These are phyloP conservation scores for Reticulascus tulasneorum DNA, from an alignment of 2,329 filamentous ascomycete species.

Conservation along the genomic window DNA sequence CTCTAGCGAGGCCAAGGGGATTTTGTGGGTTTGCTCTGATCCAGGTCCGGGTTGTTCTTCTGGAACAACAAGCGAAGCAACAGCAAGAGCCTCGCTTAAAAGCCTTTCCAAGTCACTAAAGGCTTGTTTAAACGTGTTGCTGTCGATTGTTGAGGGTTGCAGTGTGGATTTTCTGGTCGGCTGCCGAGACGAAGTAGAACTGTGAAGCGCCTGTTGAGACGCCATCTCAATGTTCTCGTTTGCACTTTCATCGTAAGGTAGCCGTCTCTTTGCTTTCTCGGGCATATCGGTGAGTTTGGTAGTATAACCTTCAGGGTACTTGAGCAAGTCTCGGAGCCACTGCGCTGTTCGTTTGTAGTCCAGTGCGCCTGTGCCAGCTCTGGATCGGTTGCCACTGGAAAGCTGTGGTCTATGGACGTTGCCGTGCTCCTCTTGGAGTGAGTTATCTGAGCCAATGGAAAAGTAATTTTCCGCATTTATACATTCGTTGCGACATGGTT, in stretches of 20 bases:
- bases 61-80: slow-evolving; percentile 36
- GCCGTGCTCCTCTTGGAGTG: slow-evolving; percentile 1
- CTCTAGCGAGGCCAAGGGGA: too few relatives aligned
- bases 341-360: slow-evolving; percentile 28
- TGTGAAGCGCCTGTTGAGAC: too few relatives aligned
- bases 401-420: slow-evolving; percentile 1
- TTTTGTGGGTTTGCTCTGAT: too few relatives aligned
- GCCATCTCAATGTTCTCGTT: background rate
- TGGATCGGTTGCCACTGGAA: slow-evolving; percentile 19
- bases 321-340: slow-evolving; percentile 29
- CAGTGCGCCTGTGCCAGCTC: slow-evolving; percentile 22
- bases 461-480: background rate
- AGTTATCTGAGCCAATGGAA: slow-evolving; percentile 4
- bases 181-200: slow-evolving; percentile 3
- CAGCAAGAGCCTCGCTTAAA: slow-evolving; percentile 39
- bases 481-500: background rate
- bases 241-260: background rate
- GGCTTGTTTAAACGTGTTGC: slow-evolving; percentile 27
- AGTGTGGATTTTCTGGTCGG: slow-evolving; percentile 12
- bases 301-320: slow-evolving; percentile 19
- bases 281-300: slow-evolving; percentile 24
- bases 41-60: slow-evolving; percentile 5
- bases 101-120: slow-evolving; percentile 42
- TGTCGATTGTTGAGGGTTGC: slow-evolving; percentile 12
- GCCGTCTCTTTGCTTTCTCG: background rate